Base-by-base conservation (phyloP, 1,284 basidiomycete genomes). In the Earliella scabrosa region DNA sequence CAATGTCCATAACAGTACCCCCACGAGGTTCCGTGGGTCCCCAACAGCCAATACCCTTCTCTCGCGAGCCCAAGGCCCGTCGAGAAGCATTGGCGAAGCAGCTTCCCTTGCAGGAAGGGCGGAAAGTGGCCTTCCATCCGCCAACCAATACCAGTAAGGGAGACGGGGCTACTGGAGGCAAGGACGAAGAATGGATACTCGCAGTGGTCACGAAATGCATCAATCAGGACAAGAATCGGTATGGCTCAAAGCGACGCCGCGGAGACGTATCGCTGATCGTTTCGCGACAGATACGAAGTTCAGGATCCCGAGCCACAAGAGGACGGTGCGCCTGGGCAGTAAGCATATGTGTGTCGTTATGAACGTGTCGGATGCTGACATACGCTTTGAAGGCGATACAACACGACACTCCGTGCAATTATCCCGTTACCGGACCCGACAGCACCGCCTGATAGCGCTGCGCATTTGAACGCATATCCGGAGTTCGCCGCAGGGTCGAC, bases 241-340 rank as follows among this genome's bases (percentile, higher is more conserved):
- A 63, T 27, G 73, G 45, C 39, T 41, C 26, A 18, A 18, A 23
- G 10, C 34, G 29, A 57, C 52, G 16, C 9, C 58, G 52, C 18
- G 26, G n/a, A 38, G 49, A 44, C 35, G 29, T 54, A 21, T 45
- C 45, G 34, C 59, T 62, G 51, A 36, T 57, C 9, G 10, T 36
- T 35, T 23, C 43, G 6, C 26, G 10, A 14, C 54, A 91, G 88
- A 59, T 93, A 92, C 63, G 88, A 91, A 71, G 90, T 93, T 0
- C 87, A 90, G 70, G 91, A 93, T 68, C 84, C 82, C 47, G 90
- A 93, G 63, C 85, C 87, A 26, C 86, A 89, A 69, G 88, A 90
- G 66, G 86, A 88, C 49, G 88, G 87, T 13, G 79, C 86, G 58
- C 86, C 88, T 20, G 86, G 87, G 68, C 74, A 81, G 85, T 88